Base-by-base conservation (phyloP, 805 yeast genomes). In the Ogataea ramenticola region DNA sequence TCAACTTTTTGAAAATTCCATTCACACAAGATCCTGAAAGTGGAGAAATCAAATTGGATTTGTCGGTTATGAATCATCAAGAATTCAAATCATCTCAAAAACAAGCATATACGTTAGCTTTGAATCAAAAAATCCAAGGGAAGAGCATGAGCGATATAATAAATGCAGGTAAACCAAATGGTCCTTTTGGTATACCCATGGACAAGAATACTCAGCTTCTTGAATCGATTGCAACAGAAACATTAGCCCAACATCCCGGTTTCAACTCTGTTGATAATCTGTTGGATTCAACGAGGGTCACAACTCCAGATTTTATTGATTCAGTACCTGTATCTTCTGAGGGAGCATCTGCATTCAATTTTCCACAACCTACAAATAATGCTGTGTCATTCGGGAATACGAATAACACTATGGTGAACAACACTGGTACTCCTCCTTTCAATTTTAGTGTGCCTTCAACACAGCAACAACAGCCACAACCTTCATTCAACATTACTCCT, bases 1-100 rank as follows among this genome's bases (percentile, higher is more conserved):
- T 86, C 39, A 60, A 70, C 1, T 74, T 85, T 53, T 88, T 83
- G 57, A 81, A 78, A 2, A 66, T 88, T 24, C 77, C 72, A 16
- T 64, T 64, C 0, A 35, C 49, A 1, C 39, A 46, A 1, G 68
- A 66, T 14, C 27, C 27, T 7, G 58, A 65, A 32, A 72, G 68
- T 7, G 46, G 42, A 2, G 33, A 40, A 7, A 20, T n/a, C 31
- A 45, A 45, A 47, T 63, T 79, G 12, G 77, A 75, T 40, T 48
- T 80, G 8, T 58, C 69, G 2, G 56, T 77, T 0, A 56, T 75
- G 36, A 58, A 65, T 12, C 65, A 67, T 3, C 15, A 12, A 11
- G 41, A 50, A 0, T 61, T 41, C 44, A 62, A 62, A 40, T 22
- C 51, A 1, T 47, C 61, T 3, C 62, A 72, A 47, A 68, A 66